phyloP scores from a whole-genome alignment of 2,329 filamentous ascomycete species.

The Arachnomyces sp. region DNA sequence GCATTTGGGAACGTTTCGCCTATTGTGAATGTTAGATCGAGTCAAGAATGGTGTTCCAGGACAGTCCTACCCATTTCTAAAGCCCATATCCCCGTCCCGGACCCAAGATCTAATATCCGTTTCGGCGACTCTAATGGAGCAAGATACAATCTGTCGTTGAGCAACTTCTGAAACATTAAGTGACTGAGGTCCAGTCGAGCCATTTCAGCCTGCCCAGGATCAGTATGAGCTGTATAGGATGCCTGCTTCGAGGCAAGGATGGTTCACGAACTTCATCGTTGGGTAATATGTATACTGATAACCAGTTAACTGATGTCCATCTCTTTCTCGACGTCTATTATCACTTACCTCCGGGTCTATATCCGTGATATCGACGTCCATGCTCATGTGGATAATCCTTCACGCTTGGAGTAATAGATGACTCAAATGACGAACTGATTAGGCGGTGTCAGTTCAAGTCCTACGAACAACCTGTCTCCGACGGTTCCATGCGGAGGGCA shows the following conservation, averaged over 20 bases:
- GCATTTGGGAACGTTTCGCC: slow-evolving; percentile 9
- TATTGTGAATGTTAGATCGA: slow-evolving; percentile 3
- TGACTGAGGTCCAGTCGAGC: slow-evolving; percentile 35
- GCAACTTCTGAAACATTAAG: slow-evolving; percentile 21
- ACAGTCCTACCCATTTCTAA: slow-evolving; percentile 22
- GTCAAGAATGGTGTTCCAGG: slow-evolving; percentile 4
- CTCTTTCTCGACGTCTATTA: slow-evolving; percentile 8
- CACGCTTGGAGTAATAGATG: background rate
- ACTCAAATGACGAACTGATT: slow-evolving; percentile 4
- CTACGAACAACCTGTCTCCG: too few species aligned
- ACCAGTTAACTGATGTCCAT: background rate
- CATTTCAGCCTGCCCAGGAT: slow-evolving; percentile 21
- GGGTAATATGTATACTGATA: slow-evolving; percentile 23
- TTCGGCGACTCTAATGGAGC: slow-evolving; percentile 20
- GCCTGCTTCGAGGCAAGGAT: background rate
- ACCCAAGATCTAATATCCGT: slow-evolving; percentile 27
- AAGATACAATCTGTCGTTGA: slow-evolving; percentile 26
- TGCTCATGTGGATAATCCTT: slow-evolving; percentile 10
- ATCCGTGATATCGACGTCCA: slow-evolving; percentile 16
- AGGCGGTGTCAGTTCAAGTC: too few species aligned
- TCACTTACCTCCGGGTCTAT: background rate
- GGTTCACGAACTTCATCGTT: slow-evolving; percentile 25
- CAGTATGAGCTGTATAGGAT: background rate
- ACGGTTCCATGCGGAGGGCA: too few species aligned
- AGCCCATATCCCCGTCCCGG: slow-evolving; percentile 27